Base-by-base conservation (phyloP, 2,329 filamentous ascomycete genomes). In the Parastagonospora avenae region DNA sequence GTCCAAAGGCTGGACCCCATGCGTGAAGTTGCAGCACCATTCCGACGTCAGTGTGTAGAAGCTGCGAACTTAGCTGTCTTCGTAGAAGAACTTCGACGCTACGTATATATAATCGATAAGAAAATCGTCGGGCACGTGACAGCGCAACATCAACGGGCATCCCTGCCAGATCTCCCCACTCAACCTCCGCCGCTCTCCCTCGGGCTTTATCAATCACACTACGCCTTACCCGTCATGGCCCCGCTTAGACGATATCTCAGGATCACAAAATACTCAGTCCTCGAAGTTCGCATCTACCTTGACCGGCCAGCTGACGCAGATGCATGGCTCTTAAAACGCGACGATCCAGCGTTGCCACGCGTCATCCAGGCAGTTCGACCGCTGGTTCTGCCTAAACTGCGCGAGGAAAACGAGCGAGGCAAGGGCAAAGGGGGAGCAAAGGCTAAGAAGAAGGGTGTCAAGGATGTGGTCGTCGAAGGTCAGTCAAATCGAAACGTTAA, bases 271-370 rank as follows among this genome's bases (percentile, higher is more conserved):
- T 90, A 91, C 74, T 96, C 93, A 4, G 92, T 97, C 29, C 83
- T 99, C n/a, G 94, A 99, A 81, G 92, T 91, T 59, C 92, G 92
- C 59, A 94, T 99, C 62, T 97, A 97, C 74, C 85, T 97, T 40
- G 93, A 97, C 59, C 92, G 93, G 64, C 94, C 94, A 0, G 85
- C 88, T 10, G 85, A 96, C 54, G 85, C 86, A 19, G 85, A 91
- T 59, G 87, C 88, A 67, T 97, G 95, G 86, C 84, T 99, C 14
- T 83, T 96, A 59, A 88, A 89, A 64, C 82, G 89, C 31, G 85
- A 87, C 58, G 81, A 92, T 62, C 86, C 90, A 3, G 83, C 93
- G 12, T 83, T 99, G 11, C 86, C 88, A 33, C 88, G 88, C 58
- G 87, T 97, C 63, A 92, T 99, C 52, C 85, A 91, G 70, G 89